Base-by-base conservation (phyloP, 2,329 filamentous ascomycete genomes). In the Hypocrella siamensis region DNA sequence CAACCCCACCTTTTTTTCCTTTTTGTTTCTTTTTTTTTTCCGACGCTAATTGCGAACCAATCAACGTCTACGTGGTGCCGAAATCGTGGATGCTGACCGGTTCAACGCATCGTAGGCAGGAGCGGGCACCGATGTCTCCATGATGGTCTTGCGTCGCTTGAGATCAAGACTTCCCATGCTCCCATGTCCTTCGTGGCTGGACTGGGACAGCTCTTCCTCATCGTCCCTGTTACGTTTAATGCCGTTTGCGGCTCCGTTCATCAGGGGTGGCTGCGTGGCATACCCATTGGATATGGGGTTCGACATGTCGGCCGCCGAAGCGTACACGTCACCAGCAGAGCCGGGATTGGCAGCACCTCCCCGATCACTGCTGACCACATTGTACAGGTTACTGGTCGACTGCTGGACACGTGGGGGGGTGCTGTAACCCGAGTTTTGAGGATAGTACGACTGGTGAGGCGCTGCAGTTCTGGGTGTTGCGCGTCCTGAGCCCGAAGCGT, bases 381-480 rank as follows among this genome's bases (percentile, higher is more conserved):
- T 92, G 65, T 93, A 93, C 31, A 93, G 62, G 49, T 75, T 92
- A 61, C 82, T 86, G 1, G 81, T 76, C 4, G 79, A 68, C 37
- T 75, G 65, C 35, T 66, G 61, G 7, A 70, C 63, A 26, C 84
- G 76, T 16, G 85, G 84, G 30, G 86, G 79, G 1, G 83, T 86
- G 50, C 65, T 79, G 57, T 92, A 93, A 17, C 76, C 77, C 31
- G 67, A 53, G 50, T 65, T 63, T 38, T 70, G 70, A 5, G 68
- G 54, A 56, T 92, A 94, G 53, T 85, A 83, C 3, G 75, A 63
- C 42, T 81, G 78, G 24, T 75, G 65, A 1, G 78, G 68, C 8
- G 73, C 67, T 4, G 83, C 71, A 1, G 82, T 92, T 43, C 86
- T 75, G 9, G 86, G 85, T 15, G 85, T 93, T 22, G 84, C 83